Evolutionary conservation across 169 alveolate species (phyloP).

Genomic region (Plasmodium knowlesi): DNA sequence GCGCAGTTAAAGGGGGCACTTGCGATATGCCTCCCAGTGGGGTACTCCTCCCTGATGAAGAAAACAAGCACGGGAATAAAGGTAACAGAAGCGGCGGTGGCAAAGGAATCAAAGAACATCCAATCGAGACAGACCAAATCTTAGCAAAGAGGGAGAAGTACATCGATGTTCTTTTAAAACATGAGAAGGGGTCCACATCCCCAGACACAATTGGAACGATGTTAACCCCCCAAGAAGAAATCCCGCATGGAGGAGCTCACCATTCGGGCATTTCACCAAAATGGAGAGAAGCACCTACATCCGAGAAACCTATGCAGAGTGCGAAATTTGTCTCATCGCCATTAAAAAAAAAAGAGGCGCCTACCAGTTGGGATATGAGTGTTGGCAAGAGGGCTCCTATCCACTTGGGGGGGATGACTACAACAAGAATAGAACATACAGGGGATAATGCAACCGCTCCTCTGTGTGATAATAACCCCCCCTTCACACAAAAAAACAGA

Average conservation of each 20-base stretch:
- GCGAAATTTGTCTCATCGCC: neutral
- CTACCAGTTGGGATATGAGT: neutral
- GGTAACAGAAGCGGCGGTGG: neutral
- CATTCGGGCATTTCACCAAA: neutral
- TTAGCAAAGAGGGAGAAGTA: neutral
- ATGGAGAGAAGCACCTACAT: neutral
- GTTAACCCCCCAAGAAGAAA: neutral
- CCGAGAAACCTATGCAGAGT: neutral
- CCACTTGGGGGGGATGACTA: neutral
- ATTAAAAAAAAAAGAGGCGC: neutral
- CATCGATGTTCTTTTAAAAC: slow-evolving; percentile 3
- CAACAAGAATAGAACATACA: neutral
- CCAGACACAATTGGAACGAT: neutral
- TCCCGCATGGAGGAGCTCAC: neutral
- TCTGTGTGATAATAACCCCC: neutral
- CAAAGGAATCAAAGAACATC: neutral
- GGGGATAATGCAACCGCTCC: neutral
- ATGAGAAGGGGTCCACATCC: neutral
- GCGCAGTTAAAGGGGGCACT: no score
- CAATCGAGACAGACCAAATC: neutral
- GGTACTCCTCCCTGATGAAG: no score
- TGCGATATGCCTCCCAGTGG: no score
- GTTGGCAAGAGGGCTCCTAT: neutral
- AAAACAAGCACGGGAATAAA: neutral
- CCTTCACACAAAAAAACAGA: neutral